Conservation (phyloP, 768 basidiomycete genomes). For the Dacryopinax spathularia region DNA sequence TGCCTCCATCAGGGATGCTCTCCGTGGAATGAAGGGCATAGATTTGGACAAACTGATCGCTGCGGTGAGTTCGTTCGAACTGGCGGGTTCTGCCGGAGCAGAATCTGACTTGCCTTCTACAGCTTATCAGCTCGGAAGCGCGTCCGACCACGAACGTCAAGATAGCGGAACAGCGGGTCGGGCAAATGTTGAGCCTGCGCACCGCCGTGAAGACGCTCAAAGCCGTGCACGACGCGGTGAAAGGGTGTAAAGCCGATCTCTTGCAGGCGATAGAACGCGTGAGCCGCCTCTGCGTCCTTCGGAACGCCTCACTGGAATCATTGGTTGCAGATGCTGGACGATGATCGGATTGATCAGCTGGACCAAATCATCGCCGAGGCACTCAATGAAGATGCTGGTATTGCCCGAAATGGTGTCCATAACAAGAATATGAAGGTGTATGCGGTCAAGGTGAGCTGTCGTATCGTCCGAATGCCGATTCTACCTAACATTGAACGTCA, state of each 20-base stretch:
- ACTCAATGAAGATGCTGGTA: constrained; percentile 55
- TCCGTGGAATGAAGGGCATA: constrained; percentile 58
- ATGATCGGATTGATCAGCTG: constrained; percentile 54
- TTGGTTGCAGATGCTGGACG: constrained; percentile 48
- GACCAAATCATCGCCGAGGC: constrained; percentile 42
- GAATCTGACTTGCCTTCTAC: neutral
- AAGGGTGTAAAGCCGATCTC: constrained; percentile 43
- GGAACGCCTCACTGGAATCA: neutral
- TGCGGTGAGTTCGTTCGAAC: neutral
- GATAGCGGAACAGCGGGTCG: constrained; percentile 50
- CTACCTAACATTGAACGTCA: neutral
- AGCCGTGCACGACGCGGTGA: constrained; percentile 45
- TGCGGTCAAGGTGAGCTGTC: constrained; percentile 53
- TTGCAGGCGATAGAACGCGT: constrained; percentile 51
- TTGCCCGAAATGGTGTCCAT: neutral
- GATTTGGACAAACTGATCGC: constrained; percentile 79
- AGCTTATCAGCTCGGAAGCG: constrained; percentile 57
- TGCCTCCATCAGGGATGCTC: constrained; percentile 47
- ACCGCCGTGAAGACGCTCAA: constrained; percentile 56
- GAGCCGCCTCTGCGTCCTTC: constrained; percentile 8
- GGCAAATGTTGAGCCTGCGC: constrained; percentile 68
- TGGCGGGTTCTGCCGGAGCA: neutral
- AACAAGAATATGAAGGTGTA: constrained; percentile 62
- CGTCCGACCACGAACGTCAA: constrained; percentile 39
- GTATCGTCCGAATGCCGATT: neutral